Evolutionary conservation across 2,329 filamentous ascomycete species (phyloP), one percentile per base, ranked within the genome.

Genomic region (Ceratocystis lukuohia): DNA sequence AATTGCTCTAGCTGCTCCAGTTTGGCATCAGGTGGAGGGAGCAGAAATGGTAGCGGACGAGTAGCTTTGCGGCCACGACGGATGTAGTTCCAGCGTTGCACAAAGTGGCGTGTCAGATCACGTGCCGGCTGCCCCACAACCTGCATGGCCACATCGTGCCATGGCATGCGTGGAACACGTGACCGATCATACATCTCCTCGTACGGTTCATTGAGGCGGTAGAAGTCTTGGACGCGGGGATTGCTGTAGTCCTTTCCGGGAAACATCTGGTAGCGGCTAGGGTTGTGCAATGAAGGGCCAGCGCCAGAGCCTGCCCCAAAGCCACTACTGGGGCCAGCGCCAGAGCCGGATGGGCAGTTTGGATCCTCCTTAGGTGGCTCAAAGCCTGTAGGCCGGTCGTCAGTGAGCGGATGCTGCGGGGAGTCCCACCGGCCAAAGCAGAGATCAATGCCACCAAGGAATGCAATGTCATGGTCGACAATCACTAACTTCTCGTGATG

Each of bases 211-310:
- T 94, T 88, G 30, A 99, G 83, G 67, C 87, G 85, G 78, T 91
- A 96, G 74, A 99, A 99, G 74, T 99, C 94, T 71, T 95, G 89
- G 2, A 96, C 90, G 71, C 94, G 83, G 20, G 94, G 93, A 72
- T 99, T 99, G 0, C 92, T 96, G 76, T 99, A 99, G 75, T 99
- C 94, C 75, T 99, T 99, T 63, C 94, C 94, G 0, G 94, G 93
- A 84, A 94, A 99, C 22, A 96, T 81, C 75, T 97, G 94, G 72
- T 91, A 96, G 74, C 96, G 89, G 73, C 97, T 91, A 0, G 91
- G 87, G 75, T 97, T 59, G 28, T 59, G 93, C 73, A 91, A 90
- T 15, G 91, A 91, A 5, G 69, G 67, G 12, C 64, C 67, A 2
- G 57, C 78, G 67, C 88, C 85, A 22, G 64, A 59, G 17, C 59